These are phyloP conservation scores for Colletotrichum sp. DNA, from an alignment of 2,329 filamentous ascomycete genomes.

Conservation along the genomic window DNA sequence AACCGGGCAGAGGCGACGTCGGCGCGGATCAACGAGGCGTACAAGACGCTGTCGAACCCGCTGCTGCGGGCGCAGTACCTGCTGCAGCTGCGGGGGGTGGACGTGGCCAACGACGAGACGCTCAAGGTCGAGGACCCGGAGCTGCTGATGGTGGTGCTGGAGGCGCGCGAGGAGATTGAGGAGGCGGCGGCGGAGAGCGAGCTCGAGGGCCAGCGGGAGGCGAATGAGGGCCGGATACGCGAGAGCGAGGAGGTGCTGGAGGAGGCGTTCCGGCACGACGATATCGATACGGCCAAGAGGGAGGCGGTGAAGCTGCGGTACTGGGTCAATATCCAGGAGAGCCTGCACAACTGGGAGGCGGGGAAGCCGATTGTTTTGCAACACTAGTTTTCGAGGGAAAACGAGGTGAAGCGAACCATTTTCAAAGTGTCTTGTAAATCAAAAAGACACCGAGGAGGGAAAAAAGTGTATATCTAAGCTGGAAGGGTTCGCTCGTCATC, in stretches of 20 bases:
- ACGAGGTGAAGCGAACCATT: background rate
- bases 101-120: slow-evolving; percentile 80
- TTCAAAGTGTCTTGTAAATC: background rate
- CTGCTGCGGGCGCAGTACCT: slow-evolving; percentile 89
- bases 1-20: slow-evolving; percentile 76
- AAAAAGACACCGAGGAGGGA: background rate
- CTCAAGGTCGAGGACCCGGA: slow-evolving; percentile 70
- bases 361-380: slow-evolving; percentile 66
- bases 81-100: slow-evolving; percentile 73
- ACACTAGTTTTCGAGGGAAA: slow-evolving; percentile 37
- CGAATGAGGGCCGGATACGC: slow-evolving; percentile 72
- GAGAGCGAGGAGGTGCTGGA: slow-evolving; percentile 68
- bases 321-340: slow-evolving; percentile 88
- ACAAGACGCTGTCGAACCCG: slow-evolving; percentile 81
- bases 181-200: slow-evolving; percentile 71
- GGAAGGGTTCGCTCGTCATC: slow-evolving; percentile 6
- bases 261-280: slow-evolving; percentile 67
- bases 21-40: slow-evolving; percentile 87
- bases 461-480: background rate
- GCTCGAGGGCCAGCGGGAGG: slow-evolving; percentile 59
- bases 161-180: slow-evolving; percentile 78
- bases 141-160: slow-evolving; percentile 80
- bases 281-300: slow-evolving; percentile 68
- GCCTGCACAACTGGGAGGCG: slow-evolving; percentile 82
- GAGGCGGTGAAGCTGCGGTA: slow-evolving; percentile 84